Conservation (phyloP, 495 filamentous ascomycete genomes). For the Penicillium odoratum region DNA sequence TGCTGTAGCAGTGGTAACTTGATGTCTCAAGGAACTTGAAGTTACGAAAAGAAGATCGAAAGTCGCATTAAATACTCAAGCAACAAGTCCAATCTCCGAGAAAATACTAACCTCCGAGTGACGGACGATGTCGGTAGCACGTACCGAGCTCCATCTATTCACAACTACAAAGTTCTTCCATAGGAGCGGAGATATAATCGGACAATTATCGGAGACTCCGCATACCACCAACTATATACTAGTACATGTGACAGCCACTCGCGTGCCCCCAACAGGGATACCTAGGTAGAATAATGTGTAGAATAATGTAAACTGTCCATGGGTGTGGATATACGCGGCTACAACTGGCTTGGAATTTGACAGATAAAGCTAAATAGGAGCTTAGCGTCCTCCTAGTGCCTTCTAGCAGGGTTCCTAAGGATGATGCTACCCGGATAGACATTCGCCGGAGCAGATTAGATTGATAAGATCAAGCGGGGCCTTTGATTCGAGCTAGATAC, state of each 20-base stretch:
- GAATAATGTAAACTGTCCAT: background rate
- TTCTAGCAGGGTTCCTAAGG: slow-evolving; percentile 1
- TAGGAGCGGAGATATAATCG: background rate
- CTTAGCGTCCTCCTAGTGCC: background rate
- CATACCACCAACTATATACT: background rate
- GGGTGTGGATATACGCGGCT: background rate
- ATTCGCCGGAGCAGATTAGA: slow-evolving; percentile 21
- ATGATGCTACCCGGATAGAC: slow-evolving; percentile 15
- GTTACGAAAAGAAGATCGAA: background rate
- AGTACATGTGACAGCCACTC: background rate
- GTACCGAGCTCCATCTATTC: background rate
- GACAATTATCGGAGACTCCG: background rate
- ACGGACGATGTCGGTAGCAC: slow-evolving; percentile 1
- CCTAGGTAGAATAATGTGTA: background rate
- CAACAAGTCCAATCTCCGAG: background rate
- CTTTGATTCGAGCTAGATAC: slow-evolving; percentile 9
- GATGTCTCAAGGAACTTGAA: background rate
- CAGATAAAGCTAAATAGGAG: background rate
- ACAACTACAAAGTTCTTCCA: background rate
- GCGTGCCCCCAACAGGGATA: background rate
- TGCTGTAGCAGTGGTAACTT: too few species aligned
- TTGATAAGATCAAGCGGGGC: slow-evolving; percentile 22
- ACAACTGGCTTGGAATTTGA: background rate
- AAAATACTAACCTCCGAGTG: background rate
- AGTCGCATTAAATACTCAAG: background rate